Base-by-base conservation (phyloP, 2,329 filamentous ascomycete genomes). In the Clarireedia paspali region DNA sequence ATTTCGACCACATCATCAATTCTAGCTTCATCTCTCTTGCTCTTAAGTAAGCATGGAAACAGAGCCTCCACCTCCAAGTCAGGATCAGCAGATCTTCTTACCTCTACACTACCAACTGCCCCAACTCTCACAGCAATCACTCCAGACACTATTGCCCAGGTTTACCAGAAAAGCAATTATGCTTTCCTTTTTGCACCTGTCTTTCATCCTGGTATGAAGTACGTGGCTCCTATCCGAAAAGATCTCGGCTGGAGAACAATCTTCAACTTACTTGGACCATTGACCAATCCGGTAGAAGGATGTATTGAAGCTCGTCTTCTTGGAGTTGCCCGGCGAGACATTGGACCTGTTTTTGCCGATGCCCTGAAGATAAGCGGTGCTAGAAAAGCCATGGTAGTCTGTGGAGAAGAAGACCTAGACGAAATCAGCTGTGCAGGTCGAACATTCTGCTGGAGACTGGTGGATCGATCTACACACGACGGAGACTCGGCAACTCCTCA, bases 1-100 rank as follows among this genome's bases (percentile, higher is more conserved):
- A 92, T 99, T 70, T 94, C 88, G 64, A 99, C 94, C 4, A 96
- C 94, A 6, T 84, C 94, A 2, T 96, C 91, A 17, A 96, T 99
- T 68, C 77, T 99, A 49, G 90, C 89, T 47, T 95, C 91, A 5
- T 84, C 91, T 4, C 77, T 95, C 27, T 81, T 99, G 38, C 79
- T 95, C 66, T 80, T 96, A 56, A 89, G 88, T 62, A 99, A 99
- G 75, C 94, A 99, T 74, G 94, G 94, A 62, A 99, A 99, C 77
- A 86, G 88, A 63, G 91, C 94, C 44, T 94, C 91, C 54, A 97
- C 94, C 3, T 96, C 91, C 54, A 91, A 94, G 68, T 97, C 92
- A 3, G 94, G 94, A 52, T 96, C 91, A 45, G 94, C 94, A 55
- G 94, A 99, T 72, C 81, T 99, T 48, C 81, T 99, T 58, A 85